phyloP scores from a whole-genome alignment of 805 yeast species.

The Ogataea paradorogensis region DNA sequence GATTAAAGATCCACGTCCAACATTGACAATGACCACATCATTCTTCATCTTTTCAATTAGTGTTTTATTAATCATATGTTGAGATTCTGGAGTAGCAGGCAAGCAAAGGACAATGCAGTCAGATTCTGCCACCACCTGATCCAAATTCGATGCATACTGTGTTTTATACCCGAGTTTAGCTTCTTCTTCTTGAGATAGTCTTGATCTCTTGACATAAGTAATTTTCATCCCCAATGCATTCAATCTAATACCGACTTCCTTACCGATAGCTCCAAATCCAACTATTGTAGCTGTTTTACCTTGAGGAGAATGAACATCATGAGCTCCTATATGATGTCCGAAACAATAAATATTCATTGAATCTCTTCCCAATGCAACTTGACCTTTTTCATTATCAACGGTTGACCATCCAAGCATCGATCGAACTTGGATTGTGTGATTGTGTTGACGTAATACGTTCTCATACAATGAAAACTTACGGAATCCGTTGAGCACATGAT shows the following conservation, averaged over 20 bases:
- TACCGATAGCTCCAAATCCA: slow-evolving; percentile 78
- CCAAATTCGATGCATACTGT: slow-evolving; percentile 44
- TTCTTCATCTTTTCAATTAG: slow-evolving; percentile 46
- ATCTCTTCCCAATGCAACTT: slow-evolving; percentile 16
- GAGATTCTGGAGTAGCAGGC: slow-evolving; percentile 61
- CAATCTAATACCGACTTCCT: slow-evolving; percentile 56
- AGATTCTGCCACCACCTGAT: slow-evolving; percentile 31
- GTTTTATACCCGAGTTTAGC: slow-evolving; percentile 43
- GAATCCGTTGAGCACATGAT: slow-evolving; percentile 55
- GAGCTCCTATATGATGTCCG: slow-evolving; percentile 44
- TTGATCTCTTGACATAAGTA: slow-evolving; percentile 56
- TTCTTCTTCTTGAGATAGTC: slow-evolving; percentile 37
- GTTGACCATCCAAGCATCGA: slow-evolving; percentile 31
- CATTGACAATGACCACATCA: slow-evolving; percentile 64
- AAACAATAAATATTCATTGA: slow-evolving; percentile 29
- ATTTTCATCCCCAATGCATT: slow-evolving; percentile 61
- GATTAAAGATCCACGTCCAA: slow-evolving; percentile 71
- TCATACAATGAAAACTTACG: slow-evolving; percentile 53
- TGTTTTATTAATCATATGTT: slow-evolving; percentile 48
- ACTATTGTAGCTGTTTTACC: slow-evolving; percentile 60
- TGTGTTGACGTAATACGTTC: slow-evolving; percentile 36
- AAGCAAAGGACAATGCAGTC: slow-evolving; percentile 65
- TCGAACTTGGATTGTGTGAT: slow-evolving; percentile 47
- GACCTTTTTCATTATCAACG: slow-evolving; percentile 34
- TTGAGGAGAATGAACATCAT: slow-evolving; percentile 46